Evolutionary conservation across 495 filamentous ascomycete species (phyloP).

Genomic region (Poronia punctata): DNA sequence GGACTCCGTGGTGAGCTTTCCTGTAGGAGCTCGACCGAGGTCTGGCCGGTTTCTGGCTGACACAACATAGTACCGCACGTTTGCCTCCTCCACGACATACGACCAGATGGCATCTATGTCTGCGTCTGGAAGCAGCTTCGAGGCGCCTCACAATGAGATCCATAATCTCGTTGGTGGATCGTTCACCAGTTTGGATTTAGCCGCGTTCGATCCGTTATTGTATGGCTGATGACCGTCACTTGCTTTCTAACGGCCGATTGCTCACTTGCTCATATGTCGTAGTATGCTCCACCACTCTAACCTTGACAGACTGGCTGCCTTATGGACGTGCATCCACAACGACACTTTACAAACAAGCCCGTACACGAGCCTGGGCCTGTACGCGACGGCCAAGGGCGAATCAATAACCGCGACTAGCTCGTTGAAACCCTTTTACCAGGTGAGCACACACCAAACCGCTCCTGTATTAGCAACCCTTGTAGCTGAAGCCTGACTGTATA

Average conservation of each 20-base stretch:
- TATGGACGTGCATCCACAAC: slow-evolving; percentile 35
- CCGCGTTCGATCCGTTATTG: slow-evolving; percentile 34
- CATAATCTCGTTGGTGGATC: slow-evolving; percentile 28
- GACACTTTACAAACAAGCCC: slow-evolving; percentile 18
- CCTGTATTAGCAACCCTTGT: too few relatives aligned
- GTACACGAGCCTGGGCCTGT: slow-evolving; percentile 21
- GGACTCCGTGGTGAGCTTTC: slow-evolving; percentile 23
- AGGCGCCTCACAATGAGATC: slow-evolving; percentile 29
- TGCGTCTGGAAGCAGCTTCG: slow-evolving; percentile 24
- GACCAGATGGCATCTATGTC: slow-evolving; percentile 28
- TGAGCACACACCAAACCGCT: background rate
- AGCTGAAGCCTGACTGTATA: background rate
- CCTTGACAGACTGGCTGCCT: slow-evolving; percentile 40
- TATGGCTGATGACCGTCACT: slow-evolving; percentile 8
- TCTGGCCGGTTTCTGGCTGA: background rate
- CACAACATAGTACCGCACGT: slow-evolving; percentile 28
- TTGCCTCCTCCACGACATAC: slow-evolving; percentile 22
- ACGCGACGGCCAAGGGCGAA: slow-evolving; percentile 21
- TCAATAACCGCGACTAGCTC: slow-evolving; percentile 32
- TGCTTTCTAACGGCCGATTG: background rate
- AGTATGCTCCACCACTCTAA: slow-evolving; percentile 37
- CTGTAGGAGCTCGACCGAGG: background rate
- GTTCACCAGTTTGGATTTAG: slow-evolving; percentile 22
- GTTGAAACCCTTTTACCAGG: slow-evolving; percentile 39
- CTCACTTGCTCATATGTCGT: background rate